Evolutionary conservation across 352 stramenopile species (phyloP), one percentile per base, ranked within the genome.

Genomic region (Phytophthora melonis): DNA sequence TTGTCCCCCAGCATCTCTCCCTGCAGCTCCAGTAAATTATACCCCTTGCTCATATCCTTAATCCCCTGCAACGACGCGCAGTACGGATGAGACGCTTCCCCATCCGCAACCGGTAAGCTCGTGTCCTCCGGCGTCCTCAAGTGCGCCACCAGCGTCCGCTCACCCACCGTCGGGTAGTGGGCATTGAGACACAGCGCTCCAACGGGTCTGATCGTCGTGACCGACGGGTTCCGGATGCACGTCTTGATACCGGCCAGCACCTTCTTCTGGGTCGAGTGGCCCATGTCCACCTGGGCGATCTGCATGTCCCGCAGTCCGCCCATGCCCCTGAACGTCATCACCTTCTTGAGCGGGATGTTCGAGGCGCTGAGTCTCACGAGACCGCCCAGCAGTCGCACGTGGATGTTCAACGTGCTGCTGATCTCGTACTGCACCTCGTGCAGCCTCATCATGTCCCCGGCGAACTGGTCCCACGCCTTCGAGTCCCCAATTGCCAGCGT

Each of bases 141-240:
- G 49, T 89, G 79, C 3, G 83, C 87, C 14, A 94, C 84, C 11
- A 92, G 72, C 14, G 78, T 92, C 1, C 72, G 50, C 0, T 64
- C 63, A 1, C 75, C 64, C 0, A 84, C 63, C 13, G 59, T 82
- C 19, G 84, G 80, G 39, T 89, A 91, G 58, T 93, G 74, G 14
- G 80, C 86, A 30, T 88, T 71, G 36, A 95, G 72, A 61, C 88
- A 95, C 10, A 95, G 67, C 1, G 74, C 72, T 1, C 88, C 88
- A n/a, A 93, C 83, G 0, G 88, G 86, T 36, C 69, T 77, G 23
- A 95, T 81, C 30, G 84, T 90, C 39, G 87, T 87, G 41, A 84
- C 75, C n/a, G 88, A 95, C n/a, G 88, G 88, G 41, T 95, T 95
- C 30, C 78, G 82, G n/a, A 95, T 67, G 62, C 88, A 95, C n/a